Evolutionary conservation across 129 eudicot genomes (phyloP), one percentile per base, ranked within the genome.

Genomic region (Lactuca saligna): DNA sequence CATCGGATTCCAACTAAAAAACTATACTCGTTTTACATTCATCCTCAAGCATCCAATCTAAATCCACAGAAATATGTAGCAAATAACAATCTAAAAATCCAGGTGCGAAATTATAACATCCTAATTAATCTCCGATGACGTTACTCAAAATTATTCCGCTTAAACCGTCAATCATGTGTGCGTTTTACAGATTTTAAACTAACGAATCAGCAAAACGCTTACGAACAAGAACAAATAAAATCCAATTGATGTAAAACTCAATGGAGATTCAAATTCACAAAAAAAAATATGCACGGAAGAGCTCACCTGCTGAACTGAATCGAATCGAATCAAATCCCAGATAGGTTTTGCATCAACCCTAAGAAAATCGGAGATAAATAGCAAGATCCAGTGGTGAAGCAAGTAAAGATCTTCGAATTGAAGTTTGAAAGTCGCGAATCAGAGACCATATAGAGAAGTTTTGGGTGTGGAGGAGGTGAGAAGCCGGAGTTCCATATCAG

Each of bases 401-500:
- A 33, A 20, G 32, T 13, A 38, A 15, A 3, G 38, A 73, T 15
- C 63, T 44, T 38, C 34, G 20, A 49, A 73, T 73, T 54, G 37
- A 31, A 46, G 16, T 9, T 74, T 66, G 6, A 31, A 56, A 46
- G 39, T 55, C 20, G 12, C 20, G 1, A 74, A 74, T 64, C 59
- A 65, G 54, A 42, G 12, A 35, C 11, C 3, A 51, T 37, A 51
- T 20, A 62, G 51, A 20, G 32, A 8, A 13, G 4, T 57, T 6
- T 5, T 57, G 58, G 58, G 11, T 13, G 46, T n/a, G 6, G 6
- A 17, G 17, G 69, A 70, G 48, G 34, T 44, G 14, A 59, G 37
- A n/a, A 48, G 66, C 44, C 44, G 75, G 50, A 46, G 39, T 71
- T 61, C 53, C 77, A 61, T 71, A 66, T 57, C 53, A 71, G 76